phyloP scores from a whole-genome alignment of 2,329 filamentous ascomycete genomes.

The Cladobotryum mycophilum region DNA sequence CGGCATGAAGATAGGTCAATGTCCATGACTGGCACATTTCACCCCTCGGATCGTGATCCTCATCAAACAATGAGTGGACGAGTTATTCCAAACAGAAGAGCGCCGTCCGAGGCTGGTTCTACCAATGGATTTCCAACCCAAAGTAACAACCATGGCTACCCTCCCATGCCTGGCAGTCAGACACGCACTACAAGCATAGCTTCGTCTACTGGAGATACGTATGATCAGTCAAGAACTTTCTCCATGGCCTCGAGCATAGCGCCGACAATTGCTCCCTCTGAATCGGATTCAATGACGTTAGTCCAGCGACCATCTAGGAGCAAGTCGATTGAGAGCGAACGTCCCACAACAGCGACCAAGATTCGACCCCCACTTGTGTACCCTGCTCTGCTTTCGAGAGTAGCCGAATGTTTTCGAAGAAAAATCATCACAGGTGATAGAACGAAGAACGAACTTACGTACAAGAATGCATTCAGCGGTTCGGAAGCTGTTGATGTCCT shows the following conservation, averaged over 20 bases:
- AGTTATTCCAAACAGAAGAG: slow-evolving; percentile 69
- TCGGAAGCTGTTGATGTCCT: slow-evolving; percentile 93
- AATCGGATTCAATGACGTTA: slow-evolving; percentile 45
- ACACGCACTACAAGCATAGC: slow-evolving; percentile 57
- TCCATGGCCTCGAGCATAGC: slow-evolving; percentile 86
- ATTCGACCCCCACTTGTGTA: slow-evolving; percentile 81
- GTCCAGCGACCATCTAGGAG: slow-evolving; percentile 52
- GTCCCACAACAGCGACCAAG: slow-evolving; percentile 50
- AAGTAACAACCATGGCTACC: slow-evolving; percentile 29
- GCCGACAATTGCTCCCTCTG: slow-evolving; percentile 60
- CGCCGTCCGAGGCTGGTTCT: slow-evolving; percentile 34
- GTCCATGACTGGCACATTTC: slow-evolving; percentile 76
- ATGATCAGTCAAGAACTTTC: slow-evolving; percentile 62
- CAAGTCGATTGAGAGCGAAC: slow-evolving; percentile 48
- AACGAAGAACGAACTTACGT: slow-evolving; percentile 93
- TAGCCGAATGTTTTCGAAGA: slow-evolving; percentile 86
- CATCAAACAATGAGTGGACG: slow-evolving; percentile 93
- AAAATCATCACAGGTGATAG: slow-evolving; percentile 80
- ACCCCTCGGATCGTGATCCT: slow-evolving; percentile 66
- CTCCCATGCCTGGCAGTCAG: slow-evolving; percentile 45
- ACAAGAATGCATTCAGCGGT: slow-evolving; percentile 95
- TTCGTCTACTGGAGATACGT: slow-evolving; percentile 42
- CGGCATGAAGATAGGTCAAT: slow-evolving; percentile 88
- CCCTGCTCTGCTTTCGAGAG: slow-evolving; percentile 85
- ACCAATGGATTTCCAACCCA: slow-evolving; percentile 31